phyloP scores from a whole-genome alignment of 108 stramenopile species.

The Cyclotella baltica region DNA sequence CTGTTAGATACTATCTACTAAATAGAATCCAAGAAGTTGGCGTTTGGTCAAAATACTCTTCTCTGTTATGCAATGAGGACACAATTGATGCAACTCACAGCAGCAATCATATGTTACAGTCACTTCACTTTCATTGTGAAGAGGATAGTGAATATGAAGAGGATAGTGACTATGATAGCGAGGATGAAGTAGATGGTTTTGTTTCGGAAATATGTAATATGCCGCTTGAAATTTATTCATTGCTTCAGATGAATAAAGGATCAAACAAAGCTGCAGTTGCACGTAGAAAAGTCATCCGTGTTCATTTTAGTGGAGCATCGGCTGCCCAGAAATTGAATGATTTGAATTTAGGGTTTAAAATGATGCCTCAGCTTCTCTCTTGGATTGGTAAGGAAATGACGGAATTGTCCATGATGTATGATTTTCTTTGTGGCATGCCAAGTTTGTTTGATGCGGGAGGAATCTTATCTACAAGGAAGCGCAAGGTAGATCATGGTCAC shows the following conservation, averaged over 20 bases:
- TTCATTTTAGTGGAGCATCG: background rate
- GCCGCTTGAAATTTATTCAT: background rate
- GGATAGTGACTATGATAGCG: too few species aligned
- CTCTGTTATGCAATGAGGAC: background rate
- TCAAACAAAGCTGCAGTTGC: background rate
- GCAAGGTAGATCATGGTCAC: too few species aligned
- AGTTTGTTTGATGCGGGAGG: too few species aligned
- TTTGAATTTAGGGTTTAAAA: background rate
- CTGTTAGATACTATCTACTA: background rate
- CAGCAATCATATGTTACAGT: background rate
- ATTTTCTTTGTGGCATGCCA: background rate
- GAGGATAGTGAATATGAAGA: too few species aligned
- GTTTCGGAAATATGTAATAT: background rate
- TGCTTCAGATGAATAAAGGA: background rate
- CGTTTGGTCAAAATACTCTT: background rate
- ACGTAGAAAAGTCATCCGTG: slow-evolving; percentile 1
- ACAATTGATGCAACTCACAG: background rate
- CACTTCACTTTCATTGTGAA: background rate
- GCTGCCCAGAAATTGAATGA: background rate
- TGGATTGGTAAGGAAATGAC: background rate
- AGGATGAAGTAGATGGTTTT: background rate
- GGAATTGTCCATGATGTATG: background rate
- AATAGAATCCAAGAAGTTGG: background rate
- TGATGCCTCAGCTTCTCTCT: background rate
- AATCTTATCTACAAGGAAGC: too few species aligned